Evolutionary conservation across 1,284 basidiomycete genomes (phyloP), one percentile per base, ranked within the genome.

Genomic region (Fomitopsis palustris): DNA sequence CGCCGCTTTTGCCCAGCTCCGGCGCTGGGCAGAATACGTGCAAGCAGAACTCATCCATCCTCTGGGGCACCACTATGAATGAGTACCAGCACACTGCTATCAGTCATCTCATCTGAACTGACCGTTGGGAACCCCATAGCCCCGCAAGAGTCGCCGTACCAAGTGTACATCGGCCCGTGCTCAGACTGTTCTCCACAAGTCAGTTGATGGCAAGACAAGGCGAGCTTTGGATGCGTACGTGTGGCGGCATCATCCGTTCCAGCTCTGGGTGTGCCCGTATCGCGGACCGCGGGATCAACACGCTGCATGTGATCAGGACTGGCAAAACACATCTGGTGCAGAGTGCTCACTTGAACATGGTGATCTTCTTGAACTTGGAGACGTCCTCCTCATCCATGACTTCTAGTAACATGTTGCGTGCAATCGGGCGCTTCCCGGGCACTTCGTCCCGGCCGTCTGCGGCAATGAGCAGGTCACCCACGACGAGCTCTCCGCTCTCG

Each of bases 401-500:
- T 12, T 58, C 59, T 10, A 65, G 52, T 25, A 74, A 60, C 7
- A 58, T 39, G 49, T 43, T 55, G 41, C 72, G 66, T 4, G 49
- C 16, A n/a, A 52, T 35, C 6, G 49, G 33, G 9, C 4, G 8
- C 12, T 33, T 52, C 4, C 31, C n/a, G 16, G 61, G 54, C 9
- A 67, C 33, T 31, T 67, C 65, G 29, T 54, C 55, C 27, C 29
- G 55, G 41, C 73, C 72, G 61, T 74, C 73, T 19, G 71, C 71
- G 23, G 70, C 72, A 21, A 74, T 45, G 41, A 74, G 53, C 9
- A 74, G 66, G 58, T 74, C 70, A 8, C 62, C 69, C 7, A 60
- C 47, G 47, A 74, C 31, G 5, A 61, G 61, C 58, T 71, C 68
- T 17, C 72, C 70, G 4, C 63, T 59, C 17, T 52, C 54, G 39